These are phyloP conservation scores for Astrephomene gubernaculifera DNA, from an alignment of 139 green algal species.

Conservation along the genomic window DNA sequence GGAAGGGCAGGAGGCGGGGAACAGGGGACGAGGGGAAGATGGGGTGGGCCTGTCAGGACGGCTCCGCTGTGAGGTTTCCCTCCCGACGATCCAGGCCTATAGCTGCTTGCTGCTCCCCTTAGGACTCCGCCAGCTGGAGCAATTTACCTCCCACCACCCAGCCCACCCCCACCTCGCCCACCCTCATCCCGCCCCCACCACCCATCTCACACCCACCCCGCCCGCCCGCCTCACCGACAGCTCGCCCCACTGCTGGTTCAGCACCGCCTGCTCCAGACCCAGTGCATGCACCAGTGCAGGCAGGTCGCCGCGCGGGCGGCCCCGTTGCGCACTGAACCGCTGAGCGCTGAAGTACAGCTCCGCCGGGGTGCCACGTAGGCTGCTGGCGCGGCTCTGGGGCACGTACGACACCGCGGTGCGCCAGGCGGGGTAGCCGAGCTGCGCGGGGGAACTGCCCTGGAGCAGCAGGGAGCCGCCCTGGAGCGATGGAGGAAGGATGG, in stretches of 20 bases:
- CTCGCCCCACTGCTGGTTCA: conserved; percentile 81
- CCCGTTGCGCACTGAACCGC: conserved; percentile 55
- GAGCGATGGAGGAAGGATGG: not conserved
- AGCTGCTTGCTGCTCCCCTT: not conserved
- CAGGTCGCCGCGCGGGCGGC: conserved; percentile 73
- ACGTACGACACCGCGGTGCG: conserved; percentile 76
- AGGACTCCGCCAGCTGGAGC: too few relatives aligned
- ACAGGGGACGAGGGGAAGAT: too few relatives aligned
- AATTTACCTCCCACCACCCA: not conserved
- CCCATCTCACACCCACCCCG: not conserved
- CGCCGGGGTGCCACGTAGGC: conserved; percentile 74
- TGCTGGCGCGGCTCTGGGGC: conserved; percentile 71
- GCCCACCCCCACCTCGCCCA: not conserved
- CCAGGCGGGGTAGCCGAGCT: conserved; percentile 58
- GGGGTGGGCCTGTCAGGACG: not conserved
- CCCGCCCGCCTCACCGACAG: conserved; percentile 76
- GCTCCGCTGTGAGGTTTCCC: not conserved
- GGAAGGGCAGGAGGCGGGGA: not conserved
- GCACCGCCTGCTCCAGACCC: conserved; percentile 77
- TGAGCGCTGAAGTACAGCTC: conserved; percentile 83
- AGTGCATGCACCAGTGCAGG: conserved; percentile 75
- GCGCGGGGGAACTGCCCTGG: conserved; percentile 34
- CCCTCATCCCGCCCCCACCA: not conserved
- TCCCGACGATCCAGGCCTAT: not conserved
- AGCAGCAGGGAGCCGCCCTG: conserved; percentile 32